Base-by-base conservation (phyloP, 2,329 filamentous ascomycete species). In the Alternaria dauci region DNA sequence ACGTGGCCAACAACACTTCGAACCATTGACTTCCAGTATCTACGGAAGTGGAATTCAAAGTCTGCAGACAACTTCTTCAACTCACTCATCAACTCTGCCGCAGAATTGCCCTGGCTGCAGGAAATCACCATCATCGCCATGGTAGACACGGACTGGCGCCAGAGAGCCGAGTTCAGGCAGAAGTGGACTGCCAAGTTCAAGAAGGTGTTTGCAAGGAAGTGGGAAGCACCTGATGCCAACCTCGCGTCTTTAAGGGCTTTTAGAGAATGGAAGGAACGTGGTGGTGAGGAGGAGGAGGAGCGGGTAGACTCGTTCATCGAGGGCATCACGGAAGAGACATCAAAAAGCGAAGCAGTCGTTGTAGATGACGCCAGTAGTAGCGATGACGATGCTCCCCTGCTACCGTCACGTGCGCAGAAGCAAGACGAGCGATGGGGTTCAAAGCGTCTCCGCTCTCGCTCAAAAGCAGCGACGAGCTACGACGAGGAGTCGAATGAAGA, bases 61-160 rank as follows among this genome's bases (percentile, higher is more conserved):
- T 87, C 88, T 0, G 93, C 93, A 0, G 88, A 91, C 68, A 88
- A 87, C 58, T 92, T 97, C 69, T 91, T 97, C 68, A 85, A 87
- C 41, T 95, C 92, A 16, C 82, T 98, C 2, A 85, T 94, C 23
- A 85, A 93, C 59, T 88, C 87, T 51, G 92, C 93, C 0, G 81
- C 84, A 1, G 78, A 85, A 3, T 77, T 98, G 23, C 86, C 84
- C 0, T 81, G 88, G 59, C 84, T 98, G 25, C 89, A 93, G 8
- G 83, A 85, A 43, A 81, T 97, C 11, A 84, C 86, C 1, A 86
- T 97, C 66, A 65, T 71, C 11, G 89, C 90, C 1, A 94, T 93
- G 77, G 82, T 97, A 48, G 88, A 94, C 71, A 89, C 91, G 26
- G 83, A 84, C 11, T 97, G 93, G 92, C 89, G 93, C 62, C 88